Evolutionary conservation across 495 filamentous ascomycete genomes (phyloP), one percentile per base, ranked within the genome.

Genomic region (Penicillium paradoxum): DNA sequence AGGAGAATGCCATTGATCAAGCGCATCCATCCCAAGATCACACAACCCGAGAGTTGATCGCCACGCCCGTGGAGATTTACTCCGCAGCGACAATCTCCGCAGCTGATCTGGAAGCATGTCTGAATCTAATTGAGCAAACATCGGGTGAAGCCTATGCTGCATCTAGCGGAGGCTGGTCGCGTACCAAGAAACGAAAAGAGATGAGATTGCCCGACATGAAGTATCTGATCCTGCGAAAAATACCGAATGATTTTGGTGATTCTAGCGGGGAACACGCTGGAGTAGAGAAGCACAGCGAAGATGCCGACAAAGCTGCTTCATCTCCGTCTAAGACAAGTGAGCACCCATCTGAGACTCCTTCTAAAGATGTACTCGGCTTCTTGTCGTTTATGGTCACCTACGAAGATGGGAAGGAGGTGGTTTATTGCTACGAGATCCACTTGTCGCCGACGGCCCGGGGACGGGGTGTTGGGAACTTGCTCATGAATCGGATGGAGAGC

Each of bases 341-440:
- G 0, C n/a, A 21, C 15, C 8, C 32, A 4, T 1, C 21, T 17
- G 8, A 4, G 13, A 11, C 29, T 27, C 1, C 7, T 15, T 24
- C 15, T 8, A 15, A 54, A 15, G 18, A 49, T 2, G 59, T 87
- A 1, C 65, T 72, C 3, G 91, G 83, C 0, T 96, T 95, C 53
- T 72, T 85, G 1, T 92, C 89, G 3, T 83, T 93, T 60, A 89
- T 91, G 87, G 80, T 88, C 3, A 91, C 88, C 7, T 83, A 86
- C 55, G 91, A 96, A 59, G 87, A 86, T 53, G 81, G 82, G 0
- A 69, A 80, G 25, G 78, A 86, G 13, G 88, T 95, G 5, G 57
- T 91, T 3, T 96, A 95, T 58, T 87, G 87, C 68, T 96, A 96
- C 66, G 91, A 96, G 72, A 82, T 96, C 19, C 91, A 96, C 56